Evolutionary conservation across 2,329 filamentous ascomycete species (phyloP).

Genomic region (Calcarisporium arbuscula): DNA sequence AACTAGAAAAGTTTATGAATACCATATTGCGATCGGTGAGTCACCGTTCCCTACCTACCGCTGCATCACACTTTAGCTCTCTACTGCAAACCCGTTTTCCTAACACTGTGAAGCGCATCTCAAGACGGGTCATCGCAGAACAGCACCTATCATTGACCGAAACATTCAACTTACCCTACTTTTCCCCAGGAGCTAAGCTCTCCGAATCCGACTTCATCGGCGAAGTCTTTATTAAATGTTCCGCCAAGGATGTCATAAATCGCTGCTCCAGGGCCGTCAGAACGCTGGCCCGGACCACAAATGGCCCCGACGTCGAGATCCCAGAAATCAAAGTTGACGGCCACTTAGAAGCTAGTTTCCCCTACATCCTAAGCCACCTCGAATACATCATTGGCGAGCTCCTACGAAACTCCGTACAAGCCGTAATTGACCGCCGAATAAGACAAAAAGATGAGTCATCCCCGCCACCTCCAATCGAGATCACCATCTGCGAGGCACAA

Average conservation of each 20-base stretch:
- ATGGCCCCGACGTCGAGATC: constrained; percentile 63
- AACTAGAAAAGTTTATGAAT: constrained; percentile 93
- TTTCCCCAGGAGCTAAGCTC: constrained; percentile 73
- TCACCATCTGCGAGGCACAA: constrained; percentile 87
- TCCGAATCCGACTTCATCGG: constrained; percentile 80
- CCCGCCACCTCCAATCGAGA: constrained; percentile 75
- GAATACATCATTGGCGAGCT: constrained; percentile 97
- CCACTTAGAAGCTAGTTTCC: constrained; percentile 84
- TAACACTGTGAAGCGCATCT: constrained; percentile 63
- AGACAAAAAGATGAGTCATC: constrained; percentile 27
- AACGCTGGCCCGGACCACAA: constrained; percentile 66
- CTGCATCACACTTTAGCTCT: background rate
- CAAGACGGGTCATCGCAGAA: constrained; percentile 91
- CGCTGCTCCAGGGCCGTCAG: constrained; percentile 72
- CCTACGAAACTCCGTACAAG: constrained; percentile 89
- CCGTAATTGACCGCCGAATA: constrained; percentile 68
- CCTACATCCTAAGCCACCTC: constrained; percentile 91
- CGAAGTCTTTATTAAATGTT: constrained; percentile 90
- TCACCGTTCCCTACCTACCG: constrained; percentile 3
- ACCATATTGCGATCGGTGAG: constrained; percentile 80
- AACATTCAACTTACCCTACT: constrained; percentile 85
- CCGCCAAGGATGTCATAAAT: constrained; percentile 81
- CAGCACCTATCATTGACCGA: constrained; percentile 94
- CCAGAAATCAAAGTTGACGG: constrained; percentile 80
- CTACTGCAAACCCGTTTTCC: too few relatives aligned